Percentiles rank a stretch among this genome's conserved stretches.
phyloP scores from a whole-genome alignment of 1,139 yeast species.

The Geotrichum carabidarum region DNA sequence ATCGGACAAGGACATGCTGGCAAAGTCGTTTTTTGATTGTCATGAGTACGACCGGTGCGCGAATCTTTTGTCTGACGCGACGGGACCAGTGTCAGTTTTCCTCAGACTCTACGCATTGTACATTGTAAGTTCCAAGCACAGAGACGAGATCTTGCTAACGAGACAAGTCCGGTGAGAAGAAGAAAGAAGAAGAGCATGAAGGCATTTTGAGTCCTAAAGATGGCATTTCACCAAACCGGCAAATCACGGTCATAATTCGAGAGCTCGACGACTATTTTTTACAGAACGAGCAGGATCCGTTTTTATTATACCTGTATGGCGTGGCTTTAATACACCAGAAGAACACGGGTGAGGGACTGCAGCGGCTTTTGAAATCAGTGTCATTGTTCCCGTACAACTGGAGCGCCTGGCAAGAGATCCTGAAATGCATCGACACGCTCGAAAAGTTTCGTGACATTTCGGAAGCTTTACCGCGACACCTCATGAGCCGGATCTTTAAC shows the following conservation, averaged over 20 bases:
- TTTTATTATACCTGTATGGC: constrained; percentile 60
- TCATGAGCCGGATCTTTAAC: constrained; percentile 57
- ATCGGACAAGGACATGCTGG: constrained; percentile 43
- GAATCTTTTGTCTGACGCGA: constrained; percentile 48
- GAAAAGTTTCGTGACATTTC: constrained; percentile 40
- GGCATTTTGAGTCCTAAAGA: constrained; percentile 52
- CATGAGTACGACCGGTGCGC: constrained; percentile 84
- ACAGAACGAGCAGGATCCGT: constrained; percentile 44
- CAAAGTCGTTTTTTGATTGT: constrained; percentile 71
- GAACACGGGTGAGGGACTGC: constrained; percentile 55
- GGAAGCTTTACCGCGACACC: constrained; percentile 29
- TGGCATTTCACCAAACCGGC: constrained; percentile 35
- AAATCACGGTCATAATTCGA: constrained; percentile 33
- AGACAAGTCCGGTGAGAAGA: constrained; percentile 57
- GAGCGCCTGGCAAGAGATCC: constrained; percentile 88
- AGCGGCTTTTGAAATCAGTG: constrained; percentile 54
- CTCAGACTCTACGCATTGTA: constrained; percentile 62
- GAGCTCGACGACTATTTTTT: constrained; percentile 30
- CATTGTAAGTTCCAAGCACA: constrained; percentile 34
- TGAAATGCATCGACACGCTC: constrained; percentile 56
- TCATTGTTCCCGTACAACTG: constrained; percentile 75
- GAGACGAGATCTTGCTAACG: neutral
- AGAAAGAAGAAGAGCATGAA: constrained; percentile 66
- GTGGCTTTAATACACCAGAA: constrained; percentile 59
- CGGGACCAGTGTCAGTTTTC: constrained; percentile 51